phyloP scores from a whole-genome alignment of 2,329 filamentous ascomycete species.

The Zymoseptoria brevis region DNA sequence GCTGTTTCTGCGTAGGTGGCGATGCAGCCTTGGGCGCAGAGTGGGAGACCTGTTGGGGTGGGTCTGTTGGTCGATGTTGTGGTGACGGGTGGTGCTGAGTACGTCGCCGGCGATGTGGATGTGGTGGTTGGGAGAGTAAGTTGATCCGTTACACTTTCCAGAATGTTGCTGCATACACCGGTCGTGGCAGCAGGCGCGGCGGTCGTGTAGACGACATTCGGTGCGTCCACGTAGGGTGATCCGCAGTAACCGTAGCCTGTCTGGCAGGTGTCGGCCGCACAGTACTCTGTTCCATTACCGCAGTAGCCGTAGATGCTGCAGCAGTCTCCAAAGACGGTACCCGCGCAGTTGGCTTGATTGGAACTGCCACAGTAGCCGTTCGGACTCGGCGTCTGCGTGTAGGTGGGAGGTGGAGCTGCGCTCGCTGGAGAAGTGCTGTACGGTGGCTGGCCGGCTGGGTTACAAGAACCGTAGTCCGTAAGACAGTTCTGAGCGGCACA shows the following conservation, averaged over 20 bases:
- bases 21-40: slow-evolving; percentile 30
- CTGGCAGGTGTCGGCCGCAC: not conserved
- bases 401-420: not conserved
- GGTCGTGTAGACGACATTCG: not conserved
- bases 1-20: slow-evolving; percentile 16
- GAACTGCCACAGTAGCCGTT: not conserved
- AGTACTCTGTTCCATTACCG: not conserved
- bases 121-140: not conserved
- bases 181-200: not conserved
- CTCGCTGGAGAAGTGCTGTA: not conserved
- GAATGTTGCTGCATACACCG: not conserved
- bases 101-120: not conserved
- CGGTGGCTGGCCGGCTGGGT: not conserved
- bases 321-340: not conserved
- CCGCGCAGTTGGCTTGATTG: not conserved
- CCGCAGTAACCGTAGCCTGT: not conserved
- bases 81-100: not conserved
- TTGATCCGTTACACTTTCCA: not conserved
- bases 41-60: slow-evolving; percentile 18
- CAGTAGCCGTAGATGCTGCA: not conserved
- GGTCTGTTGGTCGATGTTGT: not conserved
- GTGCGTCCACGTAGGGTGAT: not conserved
- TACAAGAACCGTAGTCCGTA: slow-evolving; percentile 33
- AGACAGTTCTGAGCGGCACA: slow-evolving; percentile 28
- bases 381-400: not conserved